Evolutionary conservation across 1,139 yeast genomes (phyloP), one percentile per base, ranked within the genome.

Genomic region (Diutina mesorugosa): DNA sequence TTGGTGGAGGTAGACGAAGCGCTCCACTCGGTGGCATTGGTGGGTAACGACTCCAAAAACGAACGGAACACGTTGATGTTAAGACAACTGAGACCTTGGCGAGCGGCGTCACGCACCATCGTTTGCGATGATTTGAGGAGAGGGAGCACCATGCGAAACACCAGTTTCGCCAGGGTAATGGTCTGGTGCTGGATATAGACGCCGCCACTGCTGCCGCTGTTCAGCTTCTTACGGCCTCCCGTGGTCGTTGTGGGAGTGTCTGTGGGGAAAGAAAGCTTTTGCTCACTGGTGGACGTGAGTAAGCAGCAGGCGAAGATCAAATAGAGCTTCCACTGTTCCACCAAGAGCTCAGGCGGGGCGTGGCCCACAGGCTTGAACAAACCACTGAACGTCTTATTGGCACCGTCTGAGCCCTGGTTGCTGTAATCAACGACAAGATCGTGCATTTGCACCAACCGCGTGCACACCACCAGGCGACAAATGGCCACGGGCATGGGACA

Each of bases 401-500:
- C 76, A 62, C 65, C 75, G 69, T 65, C 73, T 47, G 73, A 71
- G 45, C 78, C 78, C 21, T 82, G 83, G 41, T 35, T 35, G 1
- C 90, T 81, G 56, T 84, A 79, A 16, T 81, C 83, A 47, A 84
- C 74, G 9, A 91, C 80, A 18, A 83, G 80, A 63, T 90, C 96
- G 67, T 91, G 96, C 79, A 93, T 83, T 64, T 90, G 96, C 6
- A 91, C 96, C 60, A 95, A 70, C 56, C 97, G 71, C 12, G 88
- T 87, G 69, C 98, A 91, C 14, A 95, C 95, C 60, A 88, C 85
- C n/a, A 95, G 87, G 16, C 99, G 81, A 62, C 97, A 90, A 60
- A 93, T 76, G 0, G 98, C 99, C 66, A 93, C 90, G 0, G 97
- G 95, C 67, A 93, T 85, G 0, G 99, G 98, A 65, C 96, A 91